Base-by-base conservation (phyloP, 1,139 yeast genomes). In the Saccharomycopsis phalli region DNA sequence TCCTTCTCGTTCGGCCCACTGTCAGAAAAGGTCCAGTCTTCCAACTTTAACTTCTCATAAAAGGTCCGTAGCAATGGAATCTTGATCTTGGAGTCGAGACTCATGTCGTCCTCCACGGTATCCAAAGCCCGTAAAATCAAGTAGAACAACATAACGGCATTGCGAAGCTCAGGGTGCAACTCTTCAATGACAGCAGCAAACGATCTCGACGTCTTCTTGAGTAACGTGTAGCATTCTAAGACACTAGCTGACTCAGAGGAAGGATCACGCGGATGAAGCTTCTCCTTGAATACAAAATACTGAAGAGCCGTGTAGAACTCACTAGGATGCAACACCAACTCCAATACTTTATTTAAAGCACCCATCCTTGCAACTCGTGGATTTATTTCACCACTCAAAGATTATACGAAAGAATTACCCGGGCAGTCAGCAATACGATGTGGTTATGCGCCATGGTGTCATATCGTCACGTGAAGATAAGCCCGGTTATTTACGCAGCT, bases 71-170 rank as follows among this genome's bases (percentile, higher is more conserved):
- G 69, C 45, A 88, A 57, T 1, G 94, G 88, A 21, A 87, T 66
- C 61, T 91, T 91, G 46, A 74, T 54, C 18, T 69, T 68, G 5
- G 84, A 76, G 45, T 75, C 78, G 44, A 93, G 63, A 7, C 91
- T 71, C 94, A 88, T 91, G 57, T 93, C 99, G 60, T 93, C 99
- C 60, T 93, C 99, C 45, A 93, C 71, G 2, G 99, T 93, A 57
- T 93, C 99, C 53, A 93, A 71, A 0, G 95, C 98, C 48, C 99
- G 72, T 51, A 91, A 66, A 22, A 87, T 71, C 47, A 91, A 63
- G 60, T 91, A 91, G 61, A 93, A 91, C 4, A 91, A 49, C 87
- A 77, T 78, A 40, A 84, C 72, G 0, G 81, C 83, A 51, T 78
- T 78, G 49, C 95, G 74, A 50, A 93, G 65, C 54, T 87, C 95